Conservation (phyloP, 306 rosid genomes). For the Senna tora region DNA sequence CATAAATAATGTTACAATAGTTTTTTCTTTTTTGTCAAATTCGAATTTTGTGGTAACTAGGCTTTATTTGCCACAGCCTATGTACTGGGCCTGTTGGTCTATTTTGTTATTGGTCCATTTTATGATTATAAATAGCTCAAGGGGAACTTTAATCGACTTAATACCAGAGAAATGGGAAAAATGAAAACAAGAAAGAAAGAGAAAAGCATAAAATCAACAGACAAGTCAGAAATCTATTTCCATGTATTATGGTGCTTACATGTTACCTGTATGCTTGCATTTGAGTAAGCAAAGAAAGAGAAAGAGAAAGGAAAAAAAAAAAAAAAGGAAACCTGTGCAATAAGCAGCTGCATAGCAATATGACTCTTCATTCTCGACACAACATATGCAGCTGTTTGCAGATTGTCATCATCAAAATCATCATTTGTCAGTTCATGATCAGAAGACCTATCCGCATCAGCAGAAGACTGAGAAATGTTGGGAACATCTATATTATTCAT, state of each 20-base stretch:
- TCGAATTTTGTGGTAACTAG: too few species aligned
- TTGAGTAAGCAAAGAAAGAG: conserved; percentile 33
- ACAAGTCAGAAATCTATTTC: conserved; percentile 23
- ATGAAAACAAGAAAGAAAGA: background rate
- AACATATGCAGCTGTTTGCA: conserved; percentile 81
- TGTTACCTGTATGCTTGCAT: conserved; percentile 5
- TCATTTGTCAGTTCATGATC: conserved; percentile 72
- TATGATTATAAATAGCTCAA: too few species aligned
- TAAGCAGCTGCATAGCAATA: conserved; percentile 86
- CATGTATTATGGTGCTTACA: conserved; percentile 5
- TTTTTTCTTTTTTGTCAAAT: too few species aligned
- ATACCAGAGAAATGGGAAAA: background rate
- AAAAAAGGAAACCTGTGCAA: conserved; percentile 72
- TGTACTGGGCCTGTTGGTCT: too few species aligned
- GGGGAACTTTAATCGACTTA: too few species aligned
- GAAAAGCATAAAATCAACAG: conserved; percentile 28
- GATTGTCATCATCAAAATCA: conserved; percentile 81
- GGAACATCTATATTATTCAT: conserved; percentile 64
- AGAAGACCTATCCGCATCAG: conserved; percentile 61
- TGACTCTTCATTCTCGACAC: conserved; percentile 86
- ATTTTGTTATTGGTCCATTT: too few species aligned
- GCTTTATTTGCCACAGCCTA: too few species aligned
- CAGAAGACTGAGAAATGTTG: conserved; percentile 50
- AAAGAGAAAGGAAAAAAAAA: too few species aligned
- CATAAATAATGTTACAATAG: background rate